A percentile compares a stretch with the other conserved stretches of the same genome.
These are phyloP conservation scores for Calocybe indica DNA, from an alignment of 768 basidiomycete species.

Conservation along the genomic window DNA sequence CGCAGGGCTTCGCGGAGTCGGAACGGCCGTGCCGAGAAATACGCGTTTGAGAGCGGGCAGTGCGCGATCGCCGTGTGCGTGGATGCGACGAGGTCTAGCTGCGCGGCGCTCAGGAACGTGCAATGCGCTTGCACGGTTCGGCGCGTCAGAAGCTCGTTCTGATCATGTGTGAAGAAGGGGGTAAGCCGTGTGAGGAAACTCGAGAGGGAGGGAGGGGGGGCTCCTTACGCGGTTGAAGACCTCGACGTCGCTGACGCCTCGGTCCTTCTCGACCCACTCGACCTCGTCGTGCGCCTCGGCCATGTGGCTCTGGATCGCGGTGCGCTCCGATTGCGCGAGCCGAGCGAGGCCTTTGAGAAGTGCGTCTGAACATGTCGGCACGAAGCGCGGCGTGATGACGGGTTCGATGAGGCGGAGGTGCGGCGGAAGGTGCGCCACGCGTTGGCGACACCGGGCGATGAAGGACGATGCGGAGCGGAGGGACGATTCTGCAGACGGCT, in stretches of 20 bases:
- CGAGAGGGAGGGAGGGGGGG: neutral
- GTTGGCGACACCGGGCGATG: slow-evolving; percentile 39
- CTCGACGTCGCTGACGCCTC: slow-evolving; percentile 64
- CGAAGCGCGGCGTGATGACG: slow-evolving; percentile 84
- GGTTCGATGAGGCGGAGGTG: slow-evolving; percentile 63
- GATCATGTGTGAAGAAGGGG: slow-evolving; percentile 1
- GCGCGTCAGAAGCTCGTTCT: slow-evolving; percentile 57
- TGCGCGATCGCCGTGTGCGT: slow-evolving; percentile 68
- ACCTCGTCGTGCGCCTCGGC: slow-evolving; percentile 77
- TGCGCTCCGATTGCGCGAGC: slow-evolving; percentile 37
- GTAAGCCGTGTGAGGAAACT: neutral
- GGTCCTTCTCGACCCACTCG: slow-evolving; percentile 57
- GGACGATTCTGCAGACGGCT: slow-evolving; percentile 46
- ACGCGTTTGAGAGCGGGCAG: slow-evolving; percentile 85
- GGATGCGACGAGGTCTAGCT: slow-evolving; percentile 43
- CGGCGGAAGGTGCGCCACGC: slow-evolving; percentile 31
- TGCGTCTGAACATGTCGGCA: slow-evolving; percentile 79
- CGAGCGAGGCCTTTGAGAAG: slow-evolving; percentile 58
- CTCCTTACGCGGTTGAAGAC: slow-evolving; percentile 60
- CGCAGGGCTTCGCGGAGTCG: slow-evolving; percentile 66
- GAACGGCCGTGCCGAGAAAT: slow-evolving; percentile 74
- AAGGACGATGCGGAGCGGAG: slow-evolving; percentile 51
- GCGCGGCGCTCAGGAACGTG: slow-evolving; percentile 59
- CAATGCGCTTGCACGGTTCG: slow-evolving; percentile 84
- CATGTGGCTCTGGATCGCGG: slow-evolving; percentile 75